These are phyloP conservation scores for Diaporthe citrichinensis DNA, from an alignment of 2,329 filamentous ascomycete species.

Conservation along the genomic window DNA sequence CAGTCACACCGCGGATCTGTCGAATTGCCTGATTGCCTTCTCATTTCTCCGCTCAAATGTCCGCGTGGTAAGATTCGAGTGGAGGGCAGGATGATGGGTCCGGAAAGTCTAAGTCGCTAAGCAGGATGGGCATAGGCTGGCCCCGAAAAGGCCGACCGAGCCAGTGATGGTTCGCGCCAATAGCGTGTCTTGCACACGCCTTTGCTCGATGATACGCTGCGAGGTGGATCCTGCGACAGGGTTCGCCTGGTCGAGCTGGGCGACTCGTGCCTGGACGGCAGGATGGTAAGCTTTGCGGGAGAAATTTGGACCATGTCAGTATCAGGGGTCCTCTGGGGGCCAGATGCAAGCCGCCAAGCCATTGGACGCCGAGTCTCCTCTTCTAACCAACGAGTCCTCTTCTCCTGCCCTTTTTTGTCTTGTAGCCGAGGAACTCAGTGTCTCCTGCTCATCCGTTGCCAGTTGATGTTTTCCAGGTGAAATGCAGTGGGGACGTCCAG, in stretches of 20 bases:
- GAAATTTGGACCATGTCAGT: constrained; percentile 18
- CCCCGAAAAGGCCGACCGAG: constrained; percentile 18
- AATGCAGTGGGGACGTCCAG: not conserved
- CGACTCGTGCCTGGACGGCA: constrained; percentile 7
- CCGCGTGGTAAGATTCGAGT: constrained; percentile 4
- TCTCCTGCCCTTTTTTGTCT: not conserved
- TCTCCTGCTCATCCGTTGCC: not conserved
- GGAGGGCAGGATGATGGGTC: not conserved
- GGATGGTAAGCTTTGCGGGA: constrained; percentile 20
- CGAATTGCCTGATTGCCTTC: constrained; percentile 14
- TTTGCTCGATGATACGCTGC: constrained; percentile 24
- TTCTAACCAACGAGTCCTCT: constrained; percentile 1
- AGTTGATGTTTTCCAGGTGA: not conserved
- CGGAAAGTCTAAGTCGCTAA: constrained; percentile 6
- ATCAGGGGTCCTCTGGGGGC: constrained; percentile 23
- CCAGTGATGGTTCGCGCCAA: constrained; percentile 6
- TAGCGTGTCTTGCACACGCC: constrained; percentile 3
- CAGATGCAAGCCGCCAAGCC: constrained; percentile 24
- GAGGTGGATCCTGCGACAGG: constrained; percentile 27
- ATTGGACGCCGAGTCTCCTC: constrained; percentile 23
- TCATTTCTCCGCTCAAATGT: not conserved
- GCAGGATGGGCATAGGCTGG: constrained; percentile 10
- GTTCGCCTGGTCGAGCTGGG: not conserved
- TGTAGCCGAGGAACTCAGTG: not conserved
- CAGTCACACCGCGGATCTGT: not conserved